Percentiles rank a stretch among this genome's conserved stretches.
phyloP scores from a whole-genome alignment of 768 basidiomycete genomes.

The Amanita thiersii region DNA sequence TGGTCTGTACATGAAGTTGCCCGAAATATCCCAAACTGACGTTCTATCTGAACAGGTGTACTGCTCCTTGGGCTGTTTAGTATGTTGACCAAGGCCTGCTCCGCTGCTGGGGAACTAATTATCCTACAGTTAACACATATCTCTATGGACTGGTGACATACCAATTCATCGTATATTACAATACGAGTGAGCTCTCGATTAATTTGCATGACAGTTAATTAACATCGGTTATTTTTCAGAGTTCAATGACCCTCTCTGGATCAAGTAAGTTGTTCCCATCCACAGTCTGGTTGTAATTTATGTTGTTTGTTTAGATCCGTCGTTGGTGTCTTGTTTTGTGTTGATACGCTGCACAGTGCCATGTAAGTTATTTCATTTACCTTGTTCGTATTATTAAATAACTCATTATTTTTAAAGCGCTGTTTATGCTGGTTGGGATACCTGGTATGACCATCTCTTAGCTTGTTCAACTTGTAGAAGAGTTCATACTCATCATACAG shows the following conservation, averaged over 20 bases:
- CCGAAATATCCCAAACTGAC: not conserved
- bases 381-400: slow-evolving; percentile 4
- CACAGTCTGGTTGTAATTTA: too few species aligned
- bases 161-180: slow-evolving; percentile 32
- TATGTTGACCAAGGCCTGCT: slow-evolving; percentile 12
- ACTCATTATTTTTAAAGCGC: slow-evolving; percentile 15
- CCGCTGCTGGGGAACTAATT: not conserved
- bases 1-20: slow-evolving; percentile 12
- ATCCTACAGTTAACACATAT: slow-evolving; percentile 21
- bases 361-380: slow-evolving; percentile 18
- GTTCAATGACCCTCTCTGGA: slow-evolving; percentile 29
- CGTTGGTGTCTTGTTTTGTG: slow-evolving; percentile 22
- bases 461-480: too few species aligned
- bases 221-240: slow-evolving; percentile 13
- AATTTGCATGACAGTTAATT: slow-evolving; percentile 2
- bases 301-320: slow-evolving; percentile 20
- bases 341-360: slow-evolving; percentile 29
- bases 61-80: slow-evolving; percentile 22
- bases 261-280: slow-evolving; percentile 17
- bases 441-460: slow-evolving; percentile 18
- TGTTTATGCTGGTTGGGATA: slow-evolving; percentile 25
- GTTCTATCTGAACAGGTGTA: slow-evolving; percentile 14
- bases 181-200: slow-evolving; percentile 19
- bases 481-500: slow-evolving; percentile 17
- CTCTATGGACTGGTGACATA: slow-evolving; percentile 34